These are phyloP conservation scores for Psilocybe mexicana DNA, from an alignment of 1,284 basidiomycete genomes.

Conservation along the genomic window DNA sequence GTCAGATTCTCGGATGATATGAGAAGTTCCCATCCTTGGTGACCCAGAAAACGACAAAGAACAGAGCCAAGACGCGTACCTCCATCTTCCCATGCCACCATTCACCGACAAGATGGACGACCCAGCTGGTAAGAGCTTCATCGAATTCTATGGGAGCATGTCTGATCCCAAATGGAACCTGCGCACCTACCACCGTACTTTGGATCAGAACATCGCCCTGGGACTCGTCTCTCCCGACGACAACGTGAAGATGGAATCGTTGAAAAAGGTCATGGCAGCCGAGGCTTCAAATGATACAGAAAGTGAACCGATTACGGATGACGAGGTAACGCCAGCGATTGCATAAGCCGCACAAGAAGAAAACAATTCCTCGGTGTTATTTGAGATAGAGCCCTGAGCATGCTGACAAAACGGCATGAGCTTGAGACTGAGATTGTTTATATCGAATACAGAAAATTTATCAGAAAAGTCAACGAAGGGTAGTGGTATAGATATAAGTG, in stretches of 20 bases:
- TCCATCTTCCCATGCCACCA: slow-evolving; percentile 56
- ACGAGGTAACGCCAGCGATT: slow-evolving; percentile 61
- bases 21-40: slow-evolving; percentile 68
- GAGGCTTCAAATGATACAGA: slow-evolving; percentile 21
- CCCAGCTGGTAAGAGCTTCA: slow-evolving; percentile 93
- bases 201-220: slow-evolving; percentile 82
- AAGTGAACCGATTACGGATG: slow-evolving; percentile 44
- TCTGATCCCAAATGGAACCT: slow-evolving; percentile 93
- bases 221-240: slow-evolving; percentile 64
- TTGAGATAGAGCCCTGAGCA: no score
- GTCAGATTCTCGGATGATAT: no score
- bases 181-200: slow-evolving; percentile 81
- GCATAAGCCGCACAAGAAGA: no score
- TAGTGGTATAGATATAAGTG: no score
- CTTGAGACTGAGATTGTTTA: no score
- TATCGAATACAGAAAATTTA: no score
- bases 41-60: slow-evolving; percentile 61
- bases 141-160: slow-evolving; percentile 82
- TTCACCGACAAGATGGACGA: slow-evolving; percentile 93
- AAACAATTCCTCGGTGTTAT: no score
- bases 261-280: slow-evolving; percentile 17
- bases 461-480: no score
- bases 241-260: slow-evolving; percentile 16
- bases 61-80: slow-evolving; percentile 33
- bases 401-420: no score